phyloP scores from a whole-genome alignment of 164 flowering plant species.

The Vitis labrusca region DNA sequence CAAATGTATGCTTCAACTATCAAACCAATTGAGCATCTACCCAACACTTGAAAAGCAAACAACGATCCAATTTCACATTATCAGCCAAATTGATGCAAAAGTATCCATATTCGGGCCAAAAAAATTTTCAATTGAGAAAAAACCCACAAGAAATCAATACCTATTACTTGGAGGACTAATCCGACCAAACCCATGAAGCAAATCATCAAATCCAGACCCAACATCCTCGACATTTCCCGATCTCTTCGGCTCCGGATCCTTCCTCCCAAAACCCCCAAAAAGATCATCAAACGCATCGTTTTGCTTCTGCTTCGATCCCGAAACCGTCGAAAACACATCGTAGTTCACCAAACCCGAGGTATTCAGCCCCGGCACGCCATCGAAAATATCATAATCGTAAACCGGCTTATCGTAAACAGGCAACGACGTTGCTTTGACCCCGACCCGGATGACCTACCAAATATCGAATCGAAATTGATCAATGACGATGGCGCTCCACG shows the following conservation, averaged over 20 bases:
- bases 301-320: constrained; percentile 2
- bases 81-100: too few species aligned
- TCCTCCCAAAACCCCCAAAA: constrained; percentile 33
- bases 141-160: constrained; percentile 20
- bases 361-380: constrained; percentile 22
- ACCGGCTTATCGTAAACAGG: constrained; percentile 32
- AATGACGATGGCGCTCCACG: neutral
- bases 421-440: neutral
- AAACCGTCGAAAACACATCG: constrained; percentile 15
- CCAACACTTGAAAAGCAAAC: too few species aligned
- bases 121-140: neutral
- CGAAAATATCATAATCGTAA: constrained; percentile 28
- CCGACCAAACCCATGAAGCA: constrained; percentile 55
- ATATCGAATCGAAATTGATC: constrained; percentile 16
- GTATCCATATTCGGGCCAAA: neutral
- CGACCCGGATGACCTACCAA: constrained; percentile 1
- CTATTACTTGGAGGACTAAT: constrained; percentile 33
- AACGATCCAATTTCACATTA: too few species aligned
- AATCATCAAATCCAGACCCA: constrained; percentile 49
- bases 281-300: constrained; percentile 24
- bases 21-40: too few species aligned
- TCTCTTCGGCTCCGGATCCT: constrained; percentile 23
- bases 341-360: constrained; percentile 8
- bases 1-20: too few species aligned
- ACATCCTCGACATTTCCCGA: constrained; percentile 21